These are phyloP conservation scores for Lophium mytilinum DNA, from an alignment of 495 filamentous ascomycete genomes.

Conservation along the genomic window DNA sequence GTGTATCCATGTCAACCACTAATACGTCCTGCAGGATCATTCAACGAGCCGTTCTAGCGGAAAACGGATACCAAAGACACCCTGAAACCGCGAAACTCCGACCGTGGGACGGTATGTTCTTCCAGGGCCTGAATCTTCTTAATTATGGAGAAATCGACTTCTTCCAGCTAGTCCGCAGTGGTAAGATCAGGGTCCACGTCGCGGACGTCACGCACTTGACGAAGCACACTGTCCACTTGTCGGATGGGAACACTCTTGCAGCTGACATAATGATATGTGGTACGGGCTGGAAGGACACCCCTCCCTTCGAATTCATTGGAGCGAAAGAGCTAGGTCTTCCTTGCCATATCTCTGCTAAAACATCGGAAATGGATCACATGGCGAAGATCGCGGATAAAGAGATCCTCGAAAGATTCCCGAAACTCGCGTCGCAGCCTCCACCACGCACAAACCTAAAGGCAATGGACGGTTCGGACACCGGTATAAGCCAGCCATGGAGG, in stretches of 20 bases:
- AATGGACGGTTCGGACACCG: neutral
- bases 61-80: constrained; percentile 53
- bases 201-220: constrained; percentile 50
- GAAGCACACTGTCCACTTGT: constrained; percentile 46
- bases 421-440: constrained; percentile 40
- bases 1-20: too few relatives aligned
- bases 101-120: constrained; percentile 55
- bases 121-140: constrained; percentile 14
- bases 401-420: constrained; percentile 60
- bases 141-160: constrained; percentile 15
- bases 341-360: neutral
- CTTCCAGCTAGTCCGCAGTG: constrained; percentile 31
- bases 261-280: constrained; percentile 59
- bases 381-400: constrained; percentile 49
- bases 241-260: constrained; percentile 45
- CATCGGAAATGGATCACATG: neutral
- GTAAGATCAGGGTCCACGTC: constrained; percentile 53
- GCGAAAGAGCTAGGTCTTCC: constrained; percentile 28
- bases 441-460: constrained; percentile 19
- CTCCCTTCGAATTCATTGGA: constrained; percentile 57
- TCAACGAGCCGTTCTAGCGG: constrained; percentile 48
- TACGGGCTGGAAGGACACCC: constrained; percentile 38
- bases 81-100: constrained; percentile 56
- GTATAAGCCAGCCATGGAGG: constrained; percentile 16
- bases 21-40: constrained; percentile 37